phyloP scores from a whole-genome alignment of 1,284 basidiomycete genomes.

The Filobasidium uniguttulatum region DNA sequence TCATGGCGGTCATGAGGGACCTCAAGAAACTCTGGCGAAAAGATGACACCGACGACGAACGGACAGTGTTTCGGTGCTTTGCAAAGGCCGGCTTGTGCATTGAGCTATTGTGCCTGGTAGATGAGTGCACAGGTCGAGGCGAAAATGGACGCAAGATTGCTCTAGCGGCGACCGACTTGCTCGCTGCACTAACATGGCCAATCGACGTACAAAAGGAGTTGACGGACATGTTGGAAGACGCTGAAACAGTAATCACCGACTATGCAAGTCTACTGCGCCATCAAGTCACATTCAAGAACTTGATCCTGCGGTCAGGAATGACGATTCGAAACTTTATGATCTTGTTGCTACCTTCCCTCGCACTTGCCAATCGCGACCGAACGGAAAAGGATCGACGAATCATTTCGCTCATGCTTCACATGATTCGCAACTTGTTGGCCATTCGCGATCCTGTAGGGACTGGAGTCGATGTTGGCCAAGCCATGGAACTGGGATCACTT shows the following conservation, averaged over 20 bases:
- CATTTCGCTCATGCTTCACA: slow-evolving; percentile 73
- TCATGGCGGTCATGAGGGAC: slow-evolving; percentile 72
- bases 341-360: slow-evolving; percentile 54
- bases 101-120: slow-evolving; percentile 71
- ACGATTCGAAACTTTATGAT: slow-evolving; percentile 53
- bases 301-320: slow-evolving; percentile 49
- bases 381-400: slow-evolving; percentile 68
- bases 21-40: slow-evolving; percentile 87
- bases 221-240: slow-evolving; percentile 60
- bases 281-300: slow-evolving; percentile 74
- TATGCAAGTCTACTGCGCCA: slow-evolving; percentile 67
- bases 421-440: slow-evolving; percentile 77
- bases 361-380: slow-evolving; percentile 49
- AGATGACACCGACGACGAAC: slow-evolving; percentile 86
- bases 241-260: slow-evolving; percentile 63
- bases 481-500: slow-evolving; percentile 57
- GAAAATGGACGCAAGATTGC: slow-evolving; percentile 51
- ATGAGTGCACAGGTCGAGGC: slow-evolving; percentile 58
- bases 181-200: slow-evolving; percentile 93
- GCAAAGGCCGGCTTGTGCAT: slow-evolving; percentile 70
- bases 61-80: slow-evolving; percentile 82
- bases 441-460: slow-evolving; percentile 68
- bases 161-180: slow-evolving; percentile 70
- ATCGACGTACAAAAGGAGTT: slow-evolving; percentile 85
- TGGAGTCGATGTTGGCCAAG: slow-evolving; percentile 54